Evolutionary conservation across 116 monocot genomes (phyloP).

Genomic region (Zostera marina): DNA sequence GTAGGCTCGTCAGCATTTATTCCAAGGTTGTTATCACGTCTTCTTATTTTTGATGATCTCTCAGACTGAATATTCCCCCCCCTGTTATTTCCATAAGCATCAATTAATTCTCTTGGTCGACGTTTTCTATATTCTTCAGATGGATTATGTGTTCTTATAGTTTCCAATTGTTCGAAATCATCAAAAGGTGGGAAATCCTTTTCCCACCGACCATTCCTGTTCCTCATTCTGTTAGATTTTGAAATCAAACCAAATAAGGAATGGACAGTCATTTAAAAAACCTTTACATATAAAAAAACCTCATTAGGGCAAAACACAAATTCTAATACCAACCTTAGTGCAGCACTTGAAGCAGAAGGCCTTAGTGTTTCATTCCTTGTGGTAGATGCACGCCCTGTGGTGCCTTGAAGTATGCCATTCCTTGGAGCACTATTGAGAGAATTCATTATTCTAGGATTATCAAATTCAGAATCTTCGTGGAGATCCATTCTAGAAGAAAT

Average conservation of each 20-base stretch:
- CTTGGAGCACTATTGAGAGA: constrained; percentile 15
- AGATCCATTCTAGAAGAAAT: constrained; percentile 24
- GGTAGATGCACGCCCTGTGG: constrained; percentile 11
- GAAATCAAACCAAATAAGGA: not conserved
- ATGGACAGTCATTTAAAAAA: not conserved
- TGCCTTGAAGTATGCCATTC: constrained; percentile 14
- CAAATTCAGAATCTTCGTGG: constrained; percentile 29
- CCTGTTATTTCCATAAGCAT: constrained; percentile 72
- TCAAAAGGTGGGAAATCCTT: constrained; percentile 16
- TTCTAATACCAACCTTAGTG: constrained; percentile 28
- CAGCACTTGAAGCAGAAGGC: constrained; percentile 18
- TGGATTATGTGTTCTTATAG: constrained; percentile 6
- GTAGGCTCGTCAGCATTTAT: constrained; percentile 13
- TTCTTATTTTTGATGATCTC: constrained; percentile 34
- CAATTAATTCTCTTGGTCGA: constrained; percentile 55
- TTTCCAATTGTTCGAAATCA: constrained; percentile 8
- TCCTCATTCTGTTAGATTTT: constrained; percentile 12
- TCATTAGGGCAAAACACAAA: constrained; percentile 9
- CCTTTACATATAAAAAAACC: constrained; percentile 18
- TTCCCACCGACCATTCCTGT: constrained; percentile 27
- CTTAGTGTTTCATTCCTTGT: constrained; percentile 21
- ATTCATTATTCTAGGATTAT: constrained; percentile 22
- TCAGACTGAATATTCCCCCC: constrained; percentile 23
- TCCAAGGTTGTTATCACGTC: constrained; percentile 31
- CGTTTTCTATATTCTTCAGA: constrained; percentile 29